Base-by-base conservation (phyloP, 306 rosid genomes). In the Fragaria vesca region DNA sequence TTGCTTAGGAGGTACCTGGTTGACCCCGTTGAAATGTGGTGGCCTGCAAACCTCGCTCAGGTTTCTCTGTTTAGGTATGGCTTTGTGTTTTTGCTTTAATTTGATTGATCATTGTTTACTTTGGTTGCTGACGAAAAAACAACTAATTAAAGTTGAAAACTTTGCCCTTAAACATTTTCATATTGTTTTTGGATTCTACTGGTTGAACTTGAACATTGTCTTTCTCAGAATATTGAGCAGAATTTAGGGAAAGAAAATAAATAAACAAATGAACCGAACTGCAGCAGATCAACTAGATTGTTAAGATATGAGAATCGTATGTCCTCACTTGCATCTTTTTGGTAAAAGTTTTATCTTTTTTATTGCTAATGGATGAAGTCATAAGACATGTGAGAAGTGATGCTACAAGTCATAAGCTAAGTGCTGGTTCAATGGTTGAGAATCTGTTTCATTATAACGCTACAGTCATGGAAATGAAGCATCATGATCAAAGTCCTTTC, bases 1-100 rank as follows among this genome's bases (percentile, higher is more conserved):
- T 87, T 95, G 83, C 89, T 95, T 16, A 89, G 99, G 82, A 88
- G 93, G 85, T 95, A 93, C 80, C 83, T 93, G 86, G 98, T 95
- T 72, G 97, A 95, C 72, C 99, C 99, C 0, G 96, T 91, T 86
- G 98, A 95, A 69, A 95, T 95, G 99, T 95, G 98, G 99, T 95
- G 99, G 99, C 99, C 99, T 47, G 55, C 99, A 85, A 93, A 95
- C 85, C 87, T 95, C 76, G 99, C 99, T 77, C 99, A 95, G 86
- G 98, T 95, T 57, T 95, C 98, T 73, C 93, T 95, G 75, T 95
- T 95, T 80, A 95, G 97, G 98, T 94, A 75, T 72, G 63, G 51
- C 76, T 63, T 45, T 78, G 30, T 2, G 58, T 63, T 75, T 74
- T 52, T 66, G 60, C 66, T 78, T 62, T 63, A 61, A 21, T 21